Percentiles rank a stretch among this genome's conserved stretches.
Evolutionary conservation across 768 basidiomycete species (phyloP).

Genomic region (Sporobolomyces roseus): DNA sequence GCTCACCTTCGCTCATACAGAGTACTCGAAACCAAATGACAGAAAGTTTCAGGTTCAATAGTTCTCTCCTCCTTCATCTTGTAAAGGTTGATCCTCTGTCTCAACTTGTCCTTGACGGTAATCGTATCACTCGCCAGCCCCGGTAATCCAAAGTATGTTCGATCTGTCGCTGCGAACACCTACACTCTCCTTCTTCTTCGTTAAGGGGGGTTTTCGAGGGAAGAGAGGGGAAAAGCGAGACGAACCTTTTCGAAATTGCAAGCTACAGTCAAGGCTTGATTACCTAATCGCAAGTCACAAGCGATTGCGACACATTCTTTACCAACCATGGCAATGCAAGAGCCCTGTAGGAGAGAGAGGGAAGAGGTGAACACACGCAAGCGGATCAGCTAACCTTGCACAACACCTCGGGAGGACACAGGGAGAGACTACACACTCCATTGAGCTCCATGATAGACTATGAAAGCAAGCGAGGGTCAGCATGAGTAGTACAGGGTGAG

Average conservation of each 20-base stretch:
- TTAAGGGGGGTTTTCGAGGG: neutral
- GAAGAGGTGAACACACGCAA: slow-evolving; percentile 14
- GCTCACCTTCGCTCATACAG: slow-evolving; percentile 80
- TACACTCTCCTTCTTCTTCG: too few relatives aligned
- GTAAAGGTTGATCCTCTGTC: slow-evolving; percentile 97
- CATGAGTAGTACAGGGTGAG: neutral
- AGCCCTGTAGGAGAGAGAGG: slow-evolving; percentile 55
- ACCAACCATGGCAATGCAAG: slow-evolving; percentile 97
- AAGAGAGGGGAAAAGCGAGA: neutral
- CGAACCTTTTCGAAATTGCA: slow-evolving; percentile 89
- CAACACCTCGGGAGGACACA: neutral
- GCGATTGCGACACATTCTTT: slow-evolving; percentile 99
- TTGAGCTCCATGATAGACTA: slow-evolving; percentile 42
- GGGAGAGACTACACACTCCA: slow-evolving; percentile 23
- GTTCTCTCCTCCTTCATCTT: slow-evolving; percentile 98
- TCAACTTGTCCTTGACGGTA: slow-evolving; percentile 87
- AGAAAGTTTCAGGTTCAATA: slow-evolving; percentile 92
- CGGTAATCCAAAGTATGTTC: slow-evolving; percentile 83
- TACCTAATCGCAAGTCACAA: slow-evolving; percentile 85
- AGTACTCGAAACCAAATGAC: slow-evolving; percentile 89
- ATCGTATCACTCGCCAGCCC: slow-evolving; percentile 90
- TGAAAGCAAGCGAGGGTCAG: neutral
- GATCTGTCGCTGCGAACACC: slow-evolving; percentile 92
- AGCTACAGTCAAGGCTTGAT: slow-evolving; percentile 77
- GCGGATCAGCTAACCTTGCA: neutral